These are phyloP conservation scores for Claviceps purpurea DNA, from an alignment of 2,329 filamentous ascomycete genomes.

Conservation along the genomic window DNA sequence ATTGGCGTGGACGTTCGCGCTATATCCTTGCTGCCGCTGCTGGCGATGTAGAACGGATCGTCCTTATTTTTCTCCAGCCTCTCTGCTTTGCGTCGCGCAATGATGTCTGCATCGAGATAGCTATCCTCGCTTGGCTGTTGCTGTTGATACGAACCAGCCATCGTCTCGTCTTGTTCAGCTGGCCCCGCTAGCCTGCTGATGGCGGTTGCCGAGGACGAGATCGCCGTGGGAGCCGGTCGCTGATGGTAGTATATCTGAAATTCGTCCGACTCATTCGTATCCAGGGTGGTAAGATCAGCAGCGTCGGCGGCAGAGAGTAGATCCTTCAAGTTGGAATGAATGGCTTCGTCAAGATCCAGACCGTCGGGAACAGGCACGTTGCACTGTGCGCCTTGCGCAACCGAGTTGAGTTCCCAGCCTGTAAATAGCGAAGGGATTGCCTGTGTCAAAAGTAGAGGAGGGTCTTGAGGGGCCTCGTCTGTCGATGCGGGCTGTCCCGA, in stretches of 20 bases:
- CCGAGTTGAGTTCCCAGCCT: conserved; percentile 83
- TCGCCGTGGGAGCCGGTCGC: conserved; percentile 34
- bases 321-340: conserved; percentile 59
- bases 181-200: conserved; percentile 39
- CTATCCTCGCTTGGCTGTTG: conserved; percentile 48
- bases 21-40: conserved; percentile 21
- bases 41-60: conserved; percentile 85
- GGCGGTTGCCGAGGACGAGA: conserved; percentile 39
- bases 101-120: conserved; percentile 58
- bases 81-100: conserved; percentile 62
- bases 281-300: conserved; percentile 35
- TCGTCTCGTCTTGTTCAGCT: conserved; percentile 26
- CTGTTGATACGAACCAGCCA: conserved; percentile 43
- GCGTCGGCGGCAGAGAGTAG: conserved; percentile 50
- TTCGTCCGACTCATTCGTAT: conserved; percentile 45
- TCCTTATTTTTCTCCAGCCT: conserved; percentile 73
- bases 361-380: conserved; percentile 71
- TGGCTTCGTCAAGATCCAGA: conserved; percentile 67
- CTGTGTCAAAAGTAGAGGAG: conserved; percentile 76
- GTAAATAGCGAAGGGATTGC: conserved; percentile 80
- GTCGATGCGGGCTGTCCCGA: conserved; percentile 49
- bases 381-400: conserved; percentile 66
- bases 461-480: conserved; percentile 43
- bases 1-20: conserved; percentile 62
- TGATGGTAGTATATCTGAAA: conserved; percentile 56